Evolutionary conservation across 1,139 yeast genomes (phyloP).

Genomic region (Tardiomyces blankii): DNA sequence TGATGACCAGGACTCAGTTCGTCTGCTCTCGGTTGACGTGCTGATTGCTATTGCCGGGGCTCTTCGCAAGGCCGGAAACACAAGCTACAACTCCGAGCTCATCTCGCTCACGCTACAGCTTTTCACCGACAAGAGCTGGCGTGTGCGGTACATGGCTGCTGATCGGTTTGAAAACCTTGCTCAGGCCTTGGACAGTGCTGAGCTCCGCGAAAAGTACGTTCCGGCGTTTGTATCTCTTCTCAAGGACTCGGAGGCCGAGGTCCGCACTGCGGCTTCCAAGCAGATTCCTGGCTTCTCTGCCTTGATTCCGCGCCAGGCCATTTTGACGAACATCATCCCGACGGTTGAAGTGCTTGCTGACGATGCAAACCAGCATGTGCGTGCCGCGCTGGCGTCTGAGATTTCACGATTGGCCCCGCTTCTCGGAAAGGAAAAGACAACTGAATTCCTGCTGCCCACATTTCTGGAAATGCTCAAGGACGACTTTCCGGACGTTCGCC

Average conservation of each 20-base stretch:
- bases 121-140: conserved; percentile 89
- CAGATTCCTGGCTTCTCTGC: conserved; percentile 74
- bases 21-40: conserved; percentile 80
- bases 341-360: conserved; percentile 73
- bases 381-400: conserved; percentile 85
- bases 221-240: conserved; percentile 65
- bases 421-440: conserved; percentile 75
- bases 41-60: conserved; percentile 42
- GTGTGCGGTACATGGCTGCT: conserved; percentile 96
- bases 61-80: conserved; percentile 14
- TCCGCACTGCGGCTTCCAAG: conserved; percentile 85
- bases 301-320: conserved; percentile 32
- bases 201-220: conserved; percentile 45
- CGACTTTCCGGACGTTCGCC: conserved; percentile 92
- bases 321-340: conserved; percentile 68
- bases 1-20: conserved; percentile 93
- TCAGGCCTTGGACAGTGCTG: conserved; percentile 45
- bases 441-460: conserved; percentile 74
- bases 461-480: conserved; percentile 91
- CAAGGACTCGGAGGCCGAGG: conserved; percentile 95
- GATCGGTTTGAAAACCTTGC: conserved; percentile 78
- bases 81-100: conserved; percentile 12
- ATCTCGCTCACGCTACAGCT: conserved; percentile 42
- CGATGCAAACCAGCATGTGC: conserved; percentile 87
- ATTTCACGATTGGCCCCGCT: conserved; percentile 82